Percentiles rank a stretch among this genome's conserved stretches.
phyloP scores from a whole-genome alignment of 441 rosid species.

The Erodium trifolium region DNA sequence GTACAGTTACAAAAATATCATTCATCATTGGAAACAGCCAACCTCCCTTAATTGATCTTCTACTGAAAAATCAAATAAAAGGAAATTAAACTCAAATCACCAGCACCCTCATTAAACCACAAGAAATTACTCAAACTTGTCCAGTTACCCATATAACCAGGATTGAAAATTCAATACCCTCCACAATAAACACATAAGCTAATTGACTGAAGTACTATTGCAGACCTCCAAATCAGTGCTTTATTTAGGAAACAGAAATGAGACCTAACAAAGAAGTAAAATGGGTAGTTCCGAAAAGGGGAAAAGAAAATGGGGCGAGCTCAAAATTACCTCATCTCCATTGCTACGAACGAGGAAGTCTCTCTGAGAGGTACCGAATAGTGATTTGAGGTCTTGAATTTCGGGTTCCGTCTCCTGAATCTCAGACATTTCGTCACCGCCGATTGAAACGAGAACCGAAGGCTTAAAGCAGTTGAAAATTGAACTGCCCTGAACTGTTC shows the following conservation, averaged over 20 bases:
- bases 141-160: background rate
- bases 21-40: background rate
- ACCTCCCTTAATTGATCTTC: background rate
- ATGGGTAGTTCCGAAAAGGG: background rate
- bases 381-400: background rate
- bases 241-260: background rate
- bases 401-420: background rate
- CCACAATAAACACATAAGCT: background rate
- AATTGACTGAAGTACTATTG: background rate
- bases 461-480: background rate
- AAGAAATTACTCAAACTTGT: background rate
- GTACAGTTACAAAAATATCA: background rate
- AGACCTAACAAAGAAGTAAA: background rate
- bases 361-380: background rate
- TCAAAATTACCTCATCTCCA: background rate
- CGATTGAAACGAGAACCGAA: background rate
- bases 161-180: background rate
- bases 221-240: background rate
- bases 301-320: background rate
- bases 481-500: background rate
- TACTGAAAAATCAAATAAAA: too few species aligned
- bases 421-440: background rate
- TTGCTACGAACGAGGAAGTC: constrained; percentile 3
- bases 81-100: too few species aligned
- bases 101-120: too few species aligned